These are phyloP conservation scores for Penicillium goetzii DNA, from an alignment of 495 filamentous ascomycete genomes.

Conservation along the genomic window DNA sequence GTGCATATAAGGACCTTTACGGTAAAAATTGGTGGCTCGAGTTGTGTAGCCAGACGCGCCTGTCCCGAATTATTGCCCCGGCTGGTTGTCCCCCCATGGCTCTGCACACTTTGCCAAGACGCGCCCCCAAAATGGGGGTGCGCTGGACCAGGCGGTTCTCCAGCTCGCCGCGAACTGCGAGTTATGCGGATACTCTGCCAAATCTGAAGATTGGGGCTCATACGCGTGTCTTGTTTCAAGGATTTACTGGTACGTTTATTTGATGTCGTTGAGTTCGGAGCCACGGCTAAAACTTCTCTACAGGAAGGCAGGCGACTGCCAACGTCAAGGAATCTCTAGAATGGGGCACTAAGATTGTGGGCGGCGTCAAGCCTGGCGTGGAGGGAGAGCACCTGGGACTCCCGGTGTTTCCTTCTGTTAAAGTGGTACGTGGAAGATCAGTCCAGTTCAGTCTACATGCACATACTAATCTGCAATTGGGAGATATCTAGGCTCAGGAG, in stretches of 20 bases:
- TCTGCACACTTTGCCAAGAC: slow-evolving; percentile 24
- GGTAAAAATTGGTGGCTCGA: not conserved
- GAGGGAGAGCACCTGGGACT: slow-evolving; percentile 79
- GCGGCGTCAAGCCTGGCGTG: slow-evolving; percentile 79
- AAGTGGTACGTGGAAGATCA: slow-evolving; percentile 48
- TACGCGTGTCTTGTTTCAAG: slow-evolving; percentile 85
- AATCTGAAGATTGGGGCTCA: slow-evolving; percentile 79
- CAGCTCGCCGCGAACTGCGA: slow-evolving; percentile 34
- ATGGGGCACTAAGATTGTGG: slow-evolving; percentile 88
- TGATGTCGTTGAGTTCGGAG: not conserved
- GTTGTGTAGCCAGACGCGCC: not conserved
- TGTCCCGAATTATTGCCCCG: not conserved
- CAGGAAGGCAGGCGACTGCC: slow-evolving; percentile 66
- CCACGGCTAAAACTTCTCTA: slow-evolving; percentile 21
- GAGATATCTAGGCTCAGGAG: slow-evolving; percentile 63
- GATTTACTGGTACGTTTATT: slow-evolving; percentile 71
- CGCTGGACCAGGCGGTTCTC: slow-evolving; percentile 42
- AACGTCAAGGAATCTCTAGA: slow-evolving; percentile 81
- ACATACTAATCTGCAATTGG: slow-evolving; percentile 5
- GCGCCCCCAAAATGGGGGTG: slow-evolving; percentile 18
- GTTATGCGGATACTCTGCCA: slow-evolving; percentile 67
- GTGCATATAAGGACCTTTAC: not conserved
- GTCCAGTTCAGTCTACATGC: not conserved
- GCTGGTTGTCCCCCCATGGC: slow-evolving; percentile 20
- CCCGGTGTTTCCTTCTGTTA: slow-evolving; percentile 75